Conservation (phyloP, 495 filamentous ascomycete species). For the Hypoxylon perforatum region DNA sequence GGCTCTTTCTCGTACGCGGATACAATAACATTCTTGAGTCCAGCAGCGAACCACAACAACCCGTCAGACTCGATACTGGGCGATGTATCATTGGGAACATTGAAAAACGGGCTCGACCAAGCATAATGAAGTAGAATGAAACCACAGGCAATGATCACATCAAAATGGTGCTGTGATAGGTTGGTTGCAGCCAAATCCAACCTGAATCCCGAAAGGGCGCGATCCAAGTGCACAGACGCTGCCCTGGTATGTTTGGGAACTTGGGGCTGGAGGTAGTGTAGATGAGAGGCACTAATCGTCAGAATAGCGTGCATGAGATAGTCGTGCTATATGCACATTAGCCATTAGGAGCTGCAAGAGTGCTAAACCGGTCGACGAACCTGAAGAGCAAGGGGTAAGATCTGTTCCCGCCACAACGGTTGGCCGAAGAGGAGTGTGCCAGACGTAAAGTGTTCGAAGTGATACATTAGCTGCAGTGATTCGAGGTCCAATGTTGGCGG, state of each 20-base stretch:
- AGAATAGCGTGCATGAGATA: slow-evolving; percentile 13
- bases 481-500: no score
- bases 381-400: slow-evolving; percentile 12
- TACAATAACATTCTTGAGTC: slow-evolving; percentile 10
- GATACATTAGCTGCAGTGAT: slow-evolving; percentile 12
- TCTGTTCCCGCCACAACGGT: slow-evolving; percentile 3
- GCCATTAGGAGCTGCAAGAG: background rate
- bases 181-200: background rate
- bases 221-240: slow-evolving; percentile 6
- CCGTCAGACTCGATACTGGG: slow-evolving; percentile 1
- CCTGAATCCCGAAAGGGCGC: slow-evolving; percentile 14
- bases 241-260: background rate
- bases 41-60: slow-evolving; percentile 9
- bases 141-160: slow-evolving; percentile 10
- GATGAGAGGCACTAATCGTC: slow-evolving; percentile 13
- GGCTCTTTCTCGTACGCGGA: background rate
- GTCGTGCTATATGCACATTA: slow-evolving; percentile 1
- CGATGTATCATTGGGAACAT: background rate
- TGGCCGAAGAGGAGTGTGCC: slow-evolving; percentile 6
- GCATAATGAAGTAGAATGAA: slow-evolving; percentile 14
- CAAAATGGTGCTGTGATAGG: background rate
- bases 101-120: slow-evolving; percentile 15
- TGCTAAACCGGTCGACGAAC: background rate
- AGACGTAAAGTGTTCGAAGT: slow-evolving; percentile 10
- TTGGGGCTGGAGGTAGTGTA: slow-evolving; percentile 4